A percentile compares a stretch with the other conserved stretches of the same genome.
Conservation (phyloP, 1,284 basidiomycete species). For the Ceratobasidium sp. region DNA sequence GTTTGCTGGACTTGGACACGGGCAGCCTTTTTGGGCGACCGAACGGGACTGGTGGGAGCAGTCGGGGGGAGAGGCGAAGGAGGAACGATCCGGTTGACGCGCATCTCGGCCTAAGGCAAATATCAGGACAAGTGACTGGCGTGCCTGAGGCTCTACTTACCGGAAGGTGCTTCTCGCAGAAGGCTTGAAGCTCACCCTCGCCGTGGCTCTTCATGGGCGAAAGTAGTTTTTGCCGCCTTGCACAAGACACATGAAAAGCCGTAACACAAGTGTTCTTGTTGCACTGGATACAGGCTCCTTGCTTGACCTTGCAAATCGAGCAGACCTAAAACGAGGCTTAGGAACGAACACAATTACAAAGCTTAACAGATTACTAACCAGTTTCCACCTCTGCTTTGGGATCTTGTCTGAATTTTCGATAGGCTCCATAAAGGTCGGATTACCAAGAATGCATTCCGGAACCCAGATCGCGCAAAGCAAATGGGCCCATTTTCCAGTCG, state of each 20-base stretch:
- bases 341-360: neutral
- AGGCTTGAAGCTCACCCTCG: constrained; percentile 78
- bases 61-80: constrained; percentile 21
- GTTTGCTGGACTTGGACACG: constrained; percentile 85
- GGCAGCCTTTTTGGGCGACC: constrained; percentile 74
- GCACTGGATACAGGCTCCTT: constrained; percentile 98
- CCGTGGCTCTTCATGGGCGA: constrained; percentile 90
- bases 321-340: constrained; percentile 74
- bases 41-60: constrained; percentile 27
- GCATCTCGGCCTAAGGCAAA: constrained; percentile 66
- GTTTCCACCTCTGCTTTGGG: constrained; percentile 92
- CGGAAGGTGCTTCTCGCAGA: constrained; percentile 90
- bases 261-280: constrained; percentile 91
- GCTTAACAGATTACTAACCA: constrained; percentile 68
- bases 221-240: constrained; percentile 84
- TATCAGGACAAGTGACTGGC: constrained; percentile 27
- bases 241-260: constrained; percentile 97
- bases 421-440: constrained; percentile 99
- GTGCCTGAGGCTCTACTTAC: constrained; percentile 64
- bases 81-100: constrained; percentile 60
- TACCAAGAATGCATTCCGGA: constrained; percentile 93
- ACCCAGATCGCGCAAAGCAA: constrained; percentile 98
- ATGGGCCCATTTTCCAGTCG: constrained; percentile 94
- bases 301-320: constrained; percentile 82
- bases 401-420: constrained; percentile 92